Base-by-base conservation (phyloP, 352 stramenopile genomes). In the Phytophthora melonis region DNA sequence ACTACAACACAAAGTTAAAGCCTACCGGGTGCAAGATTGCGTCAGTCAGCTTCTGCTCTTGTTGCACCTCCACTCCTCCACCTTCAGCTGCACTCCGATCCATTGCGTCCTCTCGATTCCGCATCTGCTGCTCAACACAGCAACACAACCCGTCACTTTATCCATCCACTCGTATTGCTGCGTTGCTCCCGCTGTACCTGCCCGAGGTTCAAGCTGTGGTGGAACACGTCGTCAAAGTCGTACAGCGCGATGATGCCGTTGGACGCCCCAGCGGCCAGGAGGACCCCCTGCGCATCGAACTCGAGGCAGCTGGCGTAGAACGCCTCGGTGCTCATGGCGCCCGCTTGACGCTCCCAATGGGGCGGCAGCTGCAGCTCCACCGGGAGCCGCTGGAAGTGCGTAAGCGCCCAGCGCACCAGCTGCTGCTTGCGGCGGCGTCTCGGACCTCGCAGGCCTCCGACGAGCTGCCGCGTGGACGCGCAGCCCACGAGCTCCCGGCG, bases 201-300 rank as follows among this genome's bases (percentile, higher is more conserved):
- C 41, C 70, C 75, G 6, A 88, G 49, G 43, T 91, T 92, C 21
- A 93, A 73, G 52, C 68, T 88, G 43, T 74, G 81, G 58, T 92
- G 76, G 30, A 89, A 92, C 34, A 91, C 74, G 54, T 93, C 87
- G 69, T 95, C 88, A 65, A 92, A 95, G 70, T 95, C 88, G 68
- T 87, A 95, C 27, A 95, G 71, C 5, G 87, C 84, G 16, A 95
- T 73, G 45, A 90, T 79, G 25, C 88, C 88, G 54, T 91, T 91
- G 18, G 84, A 93, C 18, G 86, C 79, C 0, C 88, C 88, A 0
- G 78, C 84, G 36, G 80, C 83, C 6, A 95, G 80, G 56, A 95
- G 58, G 23, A 91, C 86, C 25, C 88, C 88, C 18, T 91, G 78
- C 3, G 74, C 65, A 53, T 95, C 88, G 63, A 95, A 95, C 63